phyloP scores from a whole-genome alignment of 2,329 filamentous ascomycete genomes.

The Fusarium mangiferae region DNA sequence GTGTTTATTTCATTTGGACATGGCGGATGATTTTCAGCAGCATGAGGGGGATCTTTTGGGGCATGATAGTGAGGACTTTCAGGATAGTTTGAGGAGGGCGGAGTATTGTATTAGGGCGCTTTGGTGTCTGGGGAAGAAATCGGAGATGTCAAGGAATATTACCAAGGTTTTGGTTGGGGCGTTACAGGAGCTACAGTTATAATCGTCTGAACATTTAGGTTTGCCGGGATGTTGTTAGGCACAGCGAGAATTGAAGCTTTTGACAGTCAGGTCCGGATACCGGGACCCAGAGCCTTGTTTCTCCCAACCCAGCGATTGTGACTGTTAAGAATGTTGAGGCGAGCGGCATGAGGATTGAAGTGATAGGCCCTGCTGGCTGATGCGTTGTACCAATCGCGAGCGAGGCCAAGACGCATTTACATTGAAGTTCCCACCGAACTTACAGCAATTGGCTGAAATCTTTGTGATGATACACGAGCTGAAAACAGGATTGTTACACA shows the following conservation, averaged over 20 bases:
- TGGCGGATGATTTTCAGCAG: not conserved
- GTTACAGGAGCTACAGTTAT: not conserved
- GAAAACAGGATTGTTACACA: not conserved
- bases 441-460: not conserved
- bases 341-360: not conserved
- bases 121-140: not conserved
- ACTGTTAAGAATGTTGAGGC: too few relatives aligned
- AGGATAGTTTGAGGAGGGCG: not conserved
- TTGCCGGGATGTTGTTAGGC: accelerated
- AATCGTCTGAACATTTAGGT: accelerated
- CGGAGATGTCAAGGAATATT: not conserved
- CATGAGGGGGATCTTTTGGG: not conserved
- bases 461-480: not conserved
- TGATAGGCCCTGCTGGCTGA: not conserved
- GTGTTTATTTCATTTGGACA: not conserved
- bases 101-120: not conserved
- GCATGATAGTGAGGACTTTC: not conserved
- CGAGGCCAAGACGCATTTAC: not conserved
- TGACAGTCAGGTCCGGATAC: accelerated
- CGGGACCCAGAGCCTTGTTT: accelerated
- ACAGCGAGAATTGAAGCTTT: too few relatives aligned
- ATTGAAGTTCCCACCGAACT: not conserved
- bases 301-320: too few relatives aligned
- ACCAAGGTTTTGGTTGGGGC: not conserved
- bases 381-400: not conserved